Conservation (phyloP, 2,329 filamentous ascomycete genomes). For the Eutypa lata region DNA sequence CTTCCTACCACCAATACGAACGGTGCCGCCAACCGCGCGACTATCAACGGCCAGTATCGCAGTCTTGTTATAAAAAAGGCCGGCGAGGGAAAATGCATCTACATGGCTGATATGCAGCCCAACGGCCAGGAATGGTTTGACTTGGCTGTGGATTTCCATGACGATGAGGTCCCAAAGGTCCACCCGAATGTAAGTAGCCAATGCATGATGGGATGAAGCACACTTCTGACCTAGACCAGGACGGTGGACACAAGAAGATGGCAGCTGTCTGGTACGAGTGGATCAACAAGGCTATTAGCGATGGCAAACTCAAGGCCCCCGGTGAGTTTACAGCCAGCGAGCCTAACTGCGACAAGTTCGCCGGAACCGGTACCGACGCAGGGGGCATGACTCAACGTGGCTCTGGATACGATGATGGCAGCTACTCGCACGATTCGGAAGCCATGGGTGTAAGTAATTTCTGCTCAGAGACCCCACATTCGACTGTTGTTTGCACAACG, state of each 20-base stretch:
- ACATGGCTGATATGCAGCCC: constrained; percentile 2
- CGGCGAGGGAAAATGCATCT: background rate
- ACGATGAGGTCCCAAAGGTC: too few relatives aligned
- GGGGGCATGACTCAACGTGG: constrained; percentile 25
- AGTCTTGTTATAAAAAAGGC: constrained; percentile 10
- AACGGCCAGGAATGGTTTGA: too few relatives aligned
- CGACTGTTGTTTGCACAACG: too few relatives aligned
- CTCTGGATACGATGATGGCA: constrained; percentile 25
- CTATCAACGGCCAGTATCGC: constrained; percentile 22
- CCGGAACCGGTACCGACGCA: constrained; percentile 15
- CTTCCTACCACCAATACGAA: constrained; percentile 15
- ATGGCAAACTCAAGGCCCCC: constrained; percentile 5
- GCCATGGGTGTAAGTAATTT: constrained; percentile 6
- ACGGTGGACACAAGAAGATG: constrained; percentile 18
- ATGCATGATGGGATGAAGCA: constrained; percentile 8
- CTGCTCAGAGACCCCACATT: background rate
- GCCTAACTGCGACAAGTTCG: constrained; percentile 16
- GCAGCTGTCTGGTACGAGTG: constrained; percentile 11
- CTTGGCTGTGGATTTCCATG: too few relatives aligned
- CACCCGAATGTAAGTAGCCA: too few relatives aligned
- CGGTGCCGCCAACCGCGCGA: constrained; percentile 2
- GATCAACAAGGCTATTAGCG: constrained; percentile 2
- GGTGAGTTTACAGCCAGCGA: constrained; percentile 4
- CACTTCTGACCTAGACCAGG: constrained; percentile 13
- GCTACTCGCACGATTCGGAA: constrained; percentile 22